Evolutionary conservation across 495 filamentous ascomycete genomes (phyloP), one percentile per base, ranked within the genome.

Genomic region (Hypoxylon subgilvum): DNA sequence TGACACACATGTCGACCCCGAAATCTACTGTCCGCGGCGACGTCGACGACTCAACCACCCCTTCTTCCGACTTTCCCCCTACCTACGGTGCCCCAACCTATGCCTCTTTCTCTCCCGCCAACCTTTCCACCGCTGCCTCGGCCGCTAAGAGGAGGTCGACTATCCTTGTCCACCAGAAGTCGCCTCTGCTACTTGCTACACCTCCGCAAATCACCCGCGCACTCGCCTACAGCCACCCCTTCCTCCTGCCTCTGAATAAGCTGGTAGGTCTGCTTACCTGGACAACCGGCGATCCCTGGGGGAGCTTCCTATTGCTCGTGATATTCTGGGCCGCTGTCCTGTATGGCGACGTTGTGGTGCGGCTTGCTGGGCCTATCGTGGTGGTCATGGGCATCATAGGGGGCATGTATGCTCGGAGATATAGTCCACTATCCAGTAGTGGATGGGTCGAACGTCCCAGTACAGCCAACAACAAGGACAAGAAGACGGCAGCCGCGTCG

Each of bases 131-230:
- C 45, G 82, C 82, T 10, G 83, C 88, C 18, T 77, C 88, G 43
- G 85, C 85, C 17, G 86, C 86, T 30, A 87, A 88, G 64, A 84
- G 91, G 51, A 85, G 91, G 40, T 93, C 90, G 31, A 94, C 90
- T 52, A 89, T 97, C 62, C 84, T 97, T 47, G 92, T 99, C 1
- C 92, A 97, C 72, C 92, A 94, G 69, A 99, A 97, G 74, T 95
- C 90, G 3, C 94, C 95, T 14, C 76, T 99, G 18, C 80, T 99
- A 25, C 86, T 95, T 42, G 90, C 93, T 9, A 99, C 94, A 25
- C 94, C 94, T 22, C 95, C 94, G 2, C 87, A 92, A 68, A 84
- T 99, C 67, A 97, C 94, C 4, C 83, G 92, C 39, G 91, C 92
- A 0, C 80, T 99, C 44, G 92, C 91, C 52, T 96, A 97, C 68